A percentile compares a stretch with the other conserved stretches of the same genome.
Evolutionary conservation across 805 yeast species (phyloP).

Genomic region (Starmerella davenportii): DNA sequence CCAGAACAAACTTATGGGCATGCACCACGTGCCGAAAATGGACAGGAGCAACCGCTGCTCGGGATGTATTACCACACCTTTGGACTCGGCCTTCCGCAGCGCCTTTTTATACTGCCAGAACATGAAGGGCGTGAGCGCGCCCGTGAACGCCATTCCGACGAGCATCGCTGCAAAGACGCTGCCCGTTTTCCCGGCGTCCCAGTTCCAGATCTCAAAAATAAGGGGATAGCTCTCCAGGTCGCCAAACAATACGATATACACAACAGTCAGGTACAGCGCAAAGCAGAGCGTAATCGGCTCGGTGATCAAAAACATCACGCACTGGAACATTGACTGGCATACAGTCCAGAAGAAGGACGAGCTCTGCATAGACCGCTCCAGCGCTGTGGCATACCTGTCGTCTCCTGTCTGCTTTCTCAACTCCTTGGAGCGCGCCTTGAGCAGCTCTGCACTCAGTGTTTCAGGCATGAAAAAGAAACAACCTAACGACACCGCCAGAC

Average conservation of each 20-base stretch:
- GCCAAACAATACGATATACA: constrained; percentile 58
- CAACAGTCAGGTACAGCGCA: constrained; percentile 52
- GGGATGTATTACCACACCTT: constrained; percentile 2
- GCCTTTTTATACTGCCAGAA: constrained; percentile 1
- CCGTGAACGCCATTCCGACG: constrained; percentile 5
- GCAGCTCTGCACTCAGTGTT: constrained; percentile 68
- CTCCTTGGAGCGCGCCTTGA: constrained; percentile 44
- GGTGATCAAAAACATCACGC: constrained; percentile 29
- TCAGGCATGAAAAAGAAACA: constrained; percentile 44
- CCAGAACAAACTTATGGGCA: constrained; percentile 11
- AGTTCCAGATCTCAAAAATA: constrained; percentile 4
- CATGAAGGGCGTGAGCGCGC: neutral
- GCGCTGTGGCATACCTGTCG: constrained; percentile 25
- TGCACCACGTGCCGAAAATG: constrained; percentile 6
- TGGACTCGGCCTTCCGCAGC: neutral
- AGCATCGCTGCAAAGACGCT: constrained; percentile 8
- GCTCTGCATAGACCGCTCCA: constrained; percentile 23
- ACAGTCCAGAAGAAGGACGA: constrained; percentile 20
- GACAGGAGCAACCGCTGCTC: constrained; percentile 5
- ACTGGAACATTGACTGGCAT: constrained; percentile 32
- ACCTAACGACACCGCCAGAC: constrained; percentile 1
- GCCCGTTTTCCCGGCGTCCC: constrained; percentile 10
- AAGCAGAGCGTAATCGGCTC: constrained; percentile 44
- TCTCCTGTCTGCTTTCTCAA: constrained; percentile 33
- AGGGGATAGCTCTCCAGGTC: constrained; percentile 42